Conservation (phyloP, 176 grass and related monocot genomes). For the Oryza longistaminata region DNA sequence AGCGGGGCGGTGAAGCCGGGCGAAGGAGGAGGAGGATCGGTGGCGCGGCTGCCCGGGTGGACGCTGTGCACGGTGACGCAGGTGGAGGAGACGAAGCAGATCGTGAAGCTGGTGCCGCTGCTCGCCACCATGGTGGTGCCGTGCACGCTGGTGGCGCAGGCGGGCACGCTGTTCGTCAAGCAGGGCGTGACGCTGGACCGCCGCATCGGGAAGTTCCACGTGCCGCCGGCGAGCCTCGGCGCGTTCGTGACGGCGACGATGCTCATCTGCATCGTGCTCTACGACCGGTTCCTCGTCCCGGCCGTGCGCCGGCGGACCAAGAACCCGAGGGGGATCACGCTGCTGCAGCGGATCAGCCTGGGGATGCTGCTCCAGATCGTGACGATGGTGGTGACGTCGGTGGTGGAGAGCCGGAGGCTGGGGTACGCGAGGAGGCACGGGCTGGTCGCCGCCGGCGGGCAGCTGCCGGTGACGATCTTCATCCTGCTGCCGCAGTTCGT, state of each 20-base stretch:
- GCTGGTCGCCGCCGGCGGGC: not conserved
- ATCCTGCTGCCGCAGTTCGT: conserved; percentile 84
- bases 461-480: conserved; percentile 62
- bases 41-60: conserved; percentile 11
- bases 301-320: conserved; percentile 44
- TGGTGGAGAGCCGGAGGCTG: conserved; percentile 52
- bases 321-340: conserved; percentile 83
- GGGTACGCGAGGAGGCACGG: conserved; percentile 42
- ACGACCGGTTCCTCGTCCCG: conserved; percentile 66
- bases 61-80: conserved; percentile 57
- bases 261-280: conserved; percentile 57
- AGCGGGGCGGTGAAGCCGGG: conserved; percentile 44
- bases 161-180: conserved; percentile 71
- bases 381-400: conserved; percentile 51
- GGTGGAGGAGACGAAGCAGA: conserved; percentile 84
- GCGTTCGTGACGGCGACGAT: conserved; percentile 64
- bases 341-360: conserved; percentile 65
- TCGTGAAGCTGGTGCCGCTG: conserved; percentile 59
- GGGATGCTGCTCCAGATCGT: conserved; percentile 65
- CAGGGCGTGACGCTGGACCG: conserved; percentile 71
- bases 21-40: too few relatives aligned
- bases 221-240: conserved; percentile 63
- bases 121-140: conserved; percentile 64
- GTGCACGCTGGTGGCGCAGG: conserved; percentile 68
- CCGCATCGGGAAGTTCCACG: conserved; percentile 46